Evolutionary conservation across 2,329 filamentous ascomycete genomes (phyloP).

Genomic region (Lasiodiplodia sp.): DNA sequence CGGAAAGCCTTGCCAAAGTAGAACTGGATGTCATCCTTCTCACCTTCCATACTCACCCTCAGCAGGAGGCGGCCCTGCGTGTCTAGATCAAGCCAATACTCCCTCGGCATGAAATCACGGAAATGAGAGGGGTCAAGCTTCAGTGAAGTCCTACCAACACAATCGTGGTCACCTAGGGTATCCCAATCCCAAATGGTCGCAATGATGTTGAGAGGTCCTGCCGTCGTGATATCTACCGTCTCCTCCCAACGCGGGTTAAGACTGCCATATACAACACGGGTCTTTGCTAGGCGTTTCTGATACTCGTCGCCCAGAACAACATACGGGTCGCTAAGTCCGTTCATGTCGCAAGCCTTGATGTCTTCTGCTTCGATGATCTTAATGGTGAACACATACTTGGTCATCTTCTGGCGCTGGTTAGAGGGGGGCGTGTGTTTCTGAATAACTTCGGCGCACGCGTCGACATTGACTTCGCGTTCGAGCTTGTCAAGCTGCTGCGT

Average conservation of each 20-base stretch:
- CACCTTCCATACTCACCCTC: constrained; percentile 97
- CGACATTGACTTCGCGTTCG: constrained; percentile 88
- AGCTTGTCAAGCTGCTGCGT: constrained; percentile 91
- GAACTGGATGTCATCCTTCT: constrained; percentile 97
- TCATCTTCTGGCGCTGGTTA: constrained; percentile 71
- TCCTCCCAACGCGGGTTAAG: constrained; percentile 98
- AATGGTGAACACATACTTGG: constrained; percentile 96
- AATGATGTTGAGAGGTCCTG: constrained; percentile 89
- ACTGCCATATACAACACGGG: constrained; percentile 86
- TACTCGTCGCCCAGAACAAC: constrained; percentile 97
- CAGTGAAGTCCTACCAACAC: constrained; percentile 92
- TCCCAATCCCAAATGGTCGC: constrained; percentile 99
- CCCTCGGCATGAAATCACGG: constrained; percentile 90
- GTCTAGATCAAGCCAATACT: constrained; percentile 98
- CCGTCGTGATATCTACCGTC: constrained; percentile 92
- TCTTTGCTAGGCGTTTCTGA: constrained; percentile 95
- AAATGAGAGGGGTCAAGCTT: constrained; percentile 99
- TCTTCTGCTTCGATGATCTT: constrained; percentile 99
- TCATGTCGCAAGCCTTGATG: constrained; percentile 96
- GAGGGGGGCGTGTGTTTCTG: constrained; percentile 75
- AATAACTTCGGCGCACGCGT: constrained; percentile 84
- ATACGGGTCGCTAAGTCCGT: constrained; percentile 93
- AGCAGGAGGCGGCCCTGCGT: constrained; percentile 90
- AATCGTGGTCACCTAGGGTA: constrained; percentile 95
- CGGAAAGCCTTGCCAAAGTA: constrained; percentile 98